Evolutionary conservation across 2,329 filamentous ascomycete species (phyloP), one percentile per base, ranked within the genome.

Genomic region (Daldinia eschscholtzii): DNA sequence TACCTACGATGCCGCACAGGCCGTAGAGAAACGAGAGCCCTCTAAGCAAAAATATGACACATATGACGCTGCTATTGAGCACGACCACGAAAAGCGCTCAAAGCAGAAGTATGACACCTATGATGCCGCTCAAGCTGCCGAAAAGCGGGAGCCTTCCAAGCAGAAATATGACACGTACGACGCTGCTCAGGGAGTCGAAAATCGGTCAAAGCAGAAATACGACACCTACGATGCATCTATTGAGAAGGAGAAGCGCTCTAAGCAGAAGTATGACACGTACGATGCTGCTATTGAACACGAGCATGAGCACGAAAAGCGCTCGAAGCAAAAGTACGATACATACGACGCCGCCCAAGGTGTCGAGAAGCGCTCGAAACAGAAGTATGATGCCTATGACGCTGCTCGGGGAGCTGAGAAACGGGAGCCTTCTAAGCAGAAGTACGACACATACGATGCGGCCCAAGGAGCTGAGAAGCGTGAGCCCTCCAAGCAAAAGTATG

Each of bases 71-170:
- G 28, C 46, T 12, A 12, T 39, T 15, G 35, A 39, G 35, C 26
- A 33, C 6, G 46, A 12, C 13, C 13, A 30, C 1, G 26, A 52
- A 9, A 33, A 52, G 46, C 46, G 46, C 15, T 52, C 46, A 2
- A 52, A 52, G 46, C 4, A 52, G 26, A 52, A 52, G 46, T 52
- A 52, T 7, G 46, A 4, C 7, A 33, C 28, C 15, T 52, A 52
- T 5, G 46, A 52, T 18, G 28, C n/a, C 2, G 9, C 46, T 4
- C 46, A 18, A 1, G 46, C 1, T 2, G 15, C 0, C 4, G 28
- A 52, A 1, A 52, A 52, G 7, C 46, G 46, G 6, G 46, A 33
- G 6, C 46, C 46, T 15, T 50, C 46, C 1, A 52, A 52, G 15
- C 6, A 52, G 7, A 52, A 52, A 7, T 52, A 52, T 3, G 46